A percentile compares a stretch with the other conserved stretches of the same genome.
These are phyloP conservation scores for Myxozyma nipponensis DNA, from an alignment of 805 yeast species.

Conservation along the genomic window DNA sequence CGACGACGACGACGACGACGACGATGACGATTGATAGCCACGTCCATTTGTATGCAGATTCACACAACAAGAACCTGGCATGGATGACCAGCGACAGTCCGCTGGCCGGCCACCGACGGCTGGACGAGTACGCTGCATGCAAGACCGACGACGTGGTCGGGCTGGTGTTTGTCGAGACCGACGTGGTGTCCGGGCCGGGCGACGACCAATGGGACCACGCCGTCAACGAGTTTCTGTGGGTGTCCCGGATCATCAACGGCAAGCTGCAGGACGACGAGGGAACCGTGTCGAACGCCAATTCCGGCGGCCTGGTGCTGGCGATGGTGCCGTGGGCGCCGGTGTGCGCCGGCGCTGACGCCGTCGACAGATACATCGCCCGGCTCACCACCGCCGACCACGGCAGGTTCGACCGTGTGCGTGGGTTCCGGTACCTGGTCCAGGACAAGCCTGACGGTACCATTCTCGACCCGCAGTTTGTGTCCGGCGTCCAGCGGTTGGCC, in stretches of 20 bases:
- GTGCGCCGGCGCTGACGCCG: conserved; percentile 35
- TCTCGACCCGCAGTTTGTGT: conserved; percentile 34
- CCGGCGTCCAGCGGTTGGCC: conserved; percentile 39
- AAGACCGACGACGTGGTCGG: conserved; percentile 31
- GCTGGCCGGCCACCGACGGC: conserved; percentile 32
- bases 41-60: conserved; percentile 38
- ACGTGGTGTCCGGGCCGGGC: conserved; percentile 30
- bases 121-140: conserved; percentile 33
- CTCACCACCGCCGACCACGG: conserved; percentile 23
- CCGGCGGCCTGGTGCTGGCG: conserved; percentile 29
- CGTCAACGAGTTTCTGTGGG: conserved; percentile 34
- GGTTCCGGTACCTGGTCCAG: conserved; percentile 45
- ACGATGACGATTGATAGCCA: conserved; percentile 38
- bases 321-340: conserved; percentile 49
- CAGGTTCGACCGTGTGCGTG: conserved; percentile 33
- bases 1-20: too few relatives aligned
- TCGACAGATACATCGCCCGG: conserved; percentile 22
- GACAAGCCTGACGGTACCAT: conserved; percentile 43
- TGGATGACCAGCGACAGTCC: conserved; percentile 39
- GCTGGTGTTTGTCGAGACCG: conserved; percentile 40
- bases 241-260: conserved; percentile 26
- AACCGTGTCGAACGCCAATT: background rate
- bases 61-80: conserved; percentile 32
- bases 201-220: conserved; percentile 35
- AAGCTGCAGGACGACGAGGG: background rate